These are phyloP conservation scores for Phytopythium sindhum DNA, from an alignment of 352 stramenopile genomes.

Conservation along the genomic window DNA sequence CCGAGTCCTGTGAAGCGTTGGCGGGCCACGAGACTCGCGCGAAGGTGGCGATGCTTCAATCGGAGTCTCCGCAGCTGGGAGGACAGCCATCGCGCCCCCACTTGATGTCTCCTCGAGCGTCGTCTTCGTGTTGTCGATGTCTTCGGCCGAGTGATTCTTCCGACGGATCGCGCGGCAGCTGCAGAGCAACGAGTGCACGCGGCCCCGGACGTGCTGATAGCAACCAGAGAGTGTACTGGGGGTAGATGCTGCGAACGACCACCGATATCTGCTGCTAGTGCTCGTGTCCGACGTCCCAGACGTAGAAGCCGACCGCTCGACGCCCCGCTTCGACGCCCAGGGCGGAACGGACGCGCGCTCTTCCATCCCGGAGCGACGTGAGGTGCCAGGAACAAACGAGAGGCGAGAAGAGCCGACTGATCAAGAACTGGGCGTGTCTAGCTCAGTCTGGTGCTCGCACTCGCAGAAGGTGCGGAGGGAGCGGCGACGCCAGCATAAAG, in stretches of 20 bases:
- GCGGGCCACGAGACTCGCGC: no score
- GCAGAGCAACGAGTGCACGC: not conserved
- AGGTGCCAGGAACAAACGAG: not conserved
- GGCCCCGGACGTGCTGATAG: not conserved
- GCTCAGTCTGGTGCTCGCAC: not conserved
- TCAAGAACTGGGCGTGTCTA: no score
- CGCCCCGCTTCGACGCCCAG: not conserved
- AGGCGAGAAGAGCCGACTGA: no score
- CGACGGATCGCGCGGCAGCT: not conserved
- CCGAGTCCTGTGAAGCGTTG: no score
- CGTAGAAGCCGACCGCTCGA: not conserved
- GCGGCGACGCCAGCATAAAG: not conserved
- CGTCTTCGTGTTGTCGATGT: not conserved
- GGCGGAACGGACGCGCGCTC: not conserved
- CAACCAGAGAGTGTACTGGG: not conserved
- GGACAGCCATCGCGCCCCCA: no score
- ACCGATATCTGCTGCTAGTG: not conserved
- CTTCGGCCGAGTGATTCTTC: not conserved
- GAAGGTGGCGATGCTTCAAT: not conserved
- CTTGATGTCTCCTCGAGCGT: not conserved
- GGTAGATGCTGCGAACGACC: not conserved
- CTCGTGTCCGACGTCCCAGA: not conserved
- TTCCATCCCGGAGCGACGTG: not conserved
- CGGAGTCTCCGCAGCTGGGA: no score
- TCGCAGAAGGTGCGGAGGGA: not conserved